Base-by-base conservation (phyloP, 768 basidiomycete species). In the Hygrocybe coccinea region DNA sequence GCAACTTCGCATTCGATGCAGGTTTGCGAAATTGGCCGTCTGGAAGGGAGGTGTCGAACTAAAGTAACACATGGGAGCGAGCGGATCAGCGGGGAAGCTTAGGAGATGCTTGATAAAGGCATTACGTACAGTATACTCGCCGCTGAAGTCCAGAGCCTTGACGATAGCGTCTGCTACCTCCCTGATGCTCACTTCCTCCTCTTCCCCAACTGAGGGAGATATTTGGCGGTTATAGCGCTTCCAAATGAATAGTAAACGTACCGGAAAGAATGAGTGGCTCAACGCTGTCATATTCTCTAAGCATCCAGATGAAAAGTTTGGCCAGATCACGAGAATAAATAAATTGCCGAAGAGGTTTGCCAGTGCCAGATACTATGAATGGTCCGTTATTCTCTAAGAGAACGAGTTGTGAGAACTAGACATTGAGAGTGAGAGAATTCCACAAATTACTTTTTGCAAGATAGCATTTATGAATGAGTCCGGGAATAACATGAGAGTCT, bases 1-100 rank as follows among this genome's bases (percentile, higher is more conserved):
- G 66, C 5, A 97, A 75, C 70, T 95, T 95, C 65, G 81, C 84
- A 72, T 98, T 98, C 36, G 91, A 92, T 15, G 95, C 95, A 0
- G 95, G 94, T 73, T 97, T 97, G 62, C 94, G 86, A 81, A 86
- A 95, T 70, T 97, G 95, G 1, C 95, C 94, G 64, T 98, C 95
- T 8, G 94, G 84, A 51, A 83, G 82, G 22, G 81, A 76, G 34
- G 85, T 82, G 71, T 97, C 92, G 69, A 94, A 97, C 89, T 92
- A 50, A 12, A 19, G 14, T 19, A 21, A 24, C 10, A 3, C 50
- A 52, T 50, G 36, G 15, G 17, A 36, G 41, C 54, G 38, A 17
- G 21, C 22, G 14, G 22, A 41, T 44, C 45, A 45, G 22, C 33
- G 17, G 50, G 3, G 8, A 36, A 52, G 39, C 11, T 21, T 11